These are phyloP conservation scores for Apophysomyces variabilis DNA, from an alignment of 371 early-diverging fungal species.

Conservation along the genomic window DNA sequence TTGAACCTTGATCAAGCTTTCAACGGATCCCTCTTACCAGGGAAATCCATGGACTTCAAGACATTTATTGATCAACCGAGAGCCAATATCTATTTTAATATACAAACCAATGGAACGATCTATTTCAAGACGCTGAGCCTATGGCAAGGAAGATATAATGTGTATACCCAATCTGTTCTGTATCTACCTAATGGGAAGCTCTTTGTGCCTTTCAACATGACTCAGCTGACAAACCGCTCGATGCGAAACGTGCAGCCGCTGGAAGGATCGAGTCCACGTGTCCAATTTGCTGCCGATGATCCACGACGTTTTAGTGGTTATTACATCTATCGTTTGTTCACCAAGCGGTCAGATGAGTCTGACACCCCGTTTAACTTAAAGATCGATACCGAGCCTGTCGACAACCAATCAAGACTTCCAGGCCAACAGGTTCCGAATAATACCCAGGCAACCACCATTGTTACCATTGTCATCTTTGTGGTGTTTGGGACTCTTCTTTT, in stretches of 20 bases:
- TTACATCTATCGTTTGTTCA: constrained; percentile 12
- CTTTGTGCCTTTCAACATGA: constrained; percentile 2
- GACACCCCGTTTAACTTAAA: background rate
- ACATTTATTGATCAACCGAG: constrained; percentile 13
- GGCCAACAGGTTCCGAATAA: background rate
- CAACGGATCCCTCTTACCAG: background rate
- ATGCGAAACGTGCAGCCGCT: constrained; percentile 7
- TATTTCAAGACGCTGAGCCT: constrained; percentile 7
- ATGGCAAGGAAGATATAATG: constrained; percentile 12
- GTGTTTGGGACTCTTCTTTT: background rate
- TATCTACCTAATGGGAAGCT: constrained; percentile 5
- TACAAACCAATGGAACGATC: constrained; percentile 9
- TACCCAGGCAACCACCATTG: background rate
- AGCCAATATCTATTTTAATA: constrained; percentile 7
- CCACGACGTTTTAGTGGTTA: constrained; percentile 15
- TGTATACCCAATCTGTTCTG: background rate
- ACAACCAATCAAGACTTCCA: background rate
- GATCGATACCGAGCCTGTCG: background rate
- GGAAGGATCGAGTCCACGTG: constrained; percentile 4
- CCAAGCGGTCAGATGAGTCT: background rate
- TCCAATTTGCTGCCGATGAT: constrained; percentile 8
- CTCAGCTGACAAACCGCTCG: constrained; percentile 9
- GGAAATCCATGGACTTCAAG: constrained; percentile 14
- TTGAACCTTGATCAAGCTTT: background rate
- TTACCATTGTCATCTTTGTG: constrained; percentile 1